Evolutionary conservation across 2,329 filamentous ascomycete species (phyloP), one percentile per base, ranked within the genome.

Genomic region (Sclerotinia trifoliorum): DNA sequence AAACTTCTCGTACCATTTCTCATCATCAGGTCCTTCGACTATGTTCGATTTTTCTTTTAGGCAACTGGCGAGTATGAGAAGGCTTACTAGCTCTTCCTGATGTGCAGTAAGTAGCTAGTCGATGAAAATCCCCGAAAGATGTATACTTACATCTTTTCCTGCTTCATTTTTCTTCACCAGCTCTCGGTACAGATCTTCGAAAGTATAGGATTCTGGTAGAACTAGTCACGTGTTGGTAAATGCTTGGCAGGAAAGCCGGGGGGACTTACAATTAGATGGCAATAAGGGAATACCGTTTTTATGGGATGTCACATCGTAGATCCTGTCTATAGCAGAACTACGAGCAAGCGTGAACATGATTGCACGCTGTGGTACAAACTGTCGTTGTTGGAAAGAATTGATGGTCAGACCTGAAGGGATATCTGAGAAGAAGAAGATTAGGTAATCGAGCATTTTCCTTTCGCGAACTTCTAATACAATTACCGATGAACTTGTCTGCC

Each of bases 41-140:
- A 62, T 61, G 8, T 68, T 68, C 13, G 61, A 42, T 13, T 62
- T 42, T 29, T 67, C 54, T 44, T 68, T 39, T 13, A 77, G 71
- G 65, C 73, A 75, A 65, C 69, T 71, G 52, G 66, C 55, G 1
- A 77, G 58, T 39, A 77, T 66, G 19, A 77, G 42, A 44, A 75
- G 51, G 54, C 64, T 72, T 69, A 71, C 70, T 61, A 75, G 58
- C 15, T 71, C 66, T 46, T 71, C 69, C 73, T 75, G n/a, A n/a
- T 1, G 15, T 19, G 5, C 6, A 66, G 17, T 42, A 66, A 29
- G 6, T 11, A 39, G 13, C 8, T 49, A 19, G 0, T 8, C 15
- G 8, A 3, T 4, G 1, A 0, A 8, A 6, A 39, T 15, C 1
- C 2, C 48, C 24, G 0, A 10, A n/a, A 42, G 0, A 66, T 66